These are phyloP conservation scores for Dicorynia guianensis DNA, from an alignment of 306 rosid genomes.

Conservation along the genomic window DNA sequence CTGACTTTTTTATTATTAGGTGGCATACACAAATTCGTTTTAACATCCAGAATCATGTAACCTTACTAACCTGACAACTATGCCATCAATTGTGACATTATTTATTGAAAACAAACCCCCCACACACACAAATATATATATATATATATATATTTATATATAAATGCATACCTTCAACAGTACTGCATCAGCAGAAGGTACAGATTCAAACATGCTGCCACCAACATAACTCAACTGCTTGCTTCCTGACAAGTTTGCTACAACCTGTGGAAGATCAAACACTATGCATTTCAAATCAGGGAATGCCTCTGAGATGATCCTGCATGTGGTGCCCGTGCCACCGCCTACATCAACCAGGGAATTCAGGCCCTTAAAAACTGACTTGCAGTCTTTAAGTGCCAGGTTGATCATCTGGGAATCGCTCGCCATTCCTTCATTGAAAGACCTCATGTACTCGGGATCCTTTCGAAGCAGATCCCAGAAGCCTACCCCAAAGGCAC, in stretches of 20 bases:
- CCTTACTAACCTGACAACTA: no score
- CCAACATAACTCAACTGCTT: constrained; percentile 41
- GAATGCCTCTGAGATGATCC: constrained; percentile 35
- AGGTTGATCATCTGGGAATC: constrained; percentile 44
- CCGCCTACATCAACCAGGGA: constrained; percentile 44
- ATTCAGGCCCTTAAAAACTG: constrained; percentile 41
- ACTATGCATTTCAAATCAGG: constrained; percentile 43
- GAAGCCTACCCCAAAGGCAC: constrained; percentile 23
- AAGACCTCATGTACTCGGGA: not conserved
- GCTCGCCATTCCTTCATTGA: constrained; percentile 39
- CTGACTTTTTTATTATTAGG: no score
- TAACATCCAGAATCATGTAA: no score
- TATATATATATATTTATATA: no score
- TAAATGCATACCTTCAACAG: constrained; percentile 32
- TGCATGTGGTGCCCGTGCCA: constrained; percentile 31
- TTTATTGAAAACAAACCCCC: no score
- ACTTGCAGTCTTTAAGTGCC: constrained; percentile 38
- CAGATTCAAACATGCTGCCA: constrained; percentile 43
- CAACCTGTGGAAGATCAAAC: constrained; percentile 44
- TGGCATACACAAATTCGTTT: no score
- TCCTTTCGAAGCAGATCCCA: constrained; percentile 30
- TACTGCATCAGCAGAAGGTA: constrained; percentile 45
- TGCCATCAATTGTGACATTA: no score
- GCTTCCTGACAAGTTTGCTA: constrained; percentile 29
- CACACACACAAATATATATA: no score